Conservation (phyloP, 768 basidiomycete genomes). For the Mycena chlorophos region DNA sequence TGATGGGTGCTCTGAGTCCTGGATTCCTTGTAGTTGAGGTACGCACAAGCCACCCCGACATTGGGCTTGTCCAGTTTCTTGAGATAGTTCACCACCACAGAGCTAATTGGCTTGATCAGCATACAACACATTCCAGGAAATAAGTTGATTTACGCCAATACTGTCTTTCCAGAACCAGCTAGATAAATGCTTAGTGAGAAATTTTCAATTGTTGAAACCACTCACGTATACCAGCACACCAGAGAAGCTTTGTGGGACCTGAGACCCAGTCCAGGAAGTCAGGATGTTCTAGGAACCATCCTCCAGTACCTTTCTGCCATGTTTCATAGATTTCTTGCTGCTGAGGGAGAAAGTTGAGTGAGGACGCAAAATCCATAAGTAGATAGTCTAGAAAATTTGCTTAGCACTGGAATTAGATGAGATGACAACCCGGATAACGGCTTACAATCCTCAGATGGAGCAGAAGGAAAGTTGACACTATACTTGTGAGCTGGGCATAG, state of each 20-base stretch:
- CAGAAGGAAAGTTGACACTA: too few species aligned
- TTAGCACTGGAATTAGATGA: too few species aligned
- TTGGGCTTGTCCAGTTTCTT: neutral
- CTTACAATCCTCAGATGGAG: too few species aligned
- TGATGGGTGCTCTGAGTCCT: neutral
- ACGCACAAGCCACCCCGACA: neutral
- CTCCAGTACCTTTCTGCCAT: conserved; percentile 1
- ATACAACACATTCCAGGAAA: neutral
- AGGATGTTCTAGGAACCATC: neutral
- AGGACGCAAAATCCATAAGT: too few species aligned
- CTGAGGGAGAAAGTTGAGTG: neutral
- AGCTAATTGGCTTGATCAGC: neutral
- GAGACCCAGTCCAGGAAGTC: neutral
- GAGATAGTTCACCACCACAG: neutral
- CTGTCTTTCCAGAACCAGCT: conserved; percentile 1
- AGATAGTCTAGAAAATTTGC: too few species aligned
- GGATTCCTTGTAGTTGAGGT: neutral
- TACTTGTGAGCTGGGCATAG: too few species aligned
- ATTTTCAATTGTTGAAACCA: neutral
- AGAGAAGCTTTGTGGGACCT: neutral
- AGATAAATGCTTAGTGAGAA: neutral
- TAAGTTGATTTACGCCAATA: neutral
- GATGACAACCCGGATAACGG: too few species aligned
- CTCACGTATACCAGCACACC: neutral
- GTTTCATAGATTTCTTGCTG: neutral